phyloP scores from a whole-genome alignment of 768 basidiomycete genomes.

The Postia placenta region DNA sequence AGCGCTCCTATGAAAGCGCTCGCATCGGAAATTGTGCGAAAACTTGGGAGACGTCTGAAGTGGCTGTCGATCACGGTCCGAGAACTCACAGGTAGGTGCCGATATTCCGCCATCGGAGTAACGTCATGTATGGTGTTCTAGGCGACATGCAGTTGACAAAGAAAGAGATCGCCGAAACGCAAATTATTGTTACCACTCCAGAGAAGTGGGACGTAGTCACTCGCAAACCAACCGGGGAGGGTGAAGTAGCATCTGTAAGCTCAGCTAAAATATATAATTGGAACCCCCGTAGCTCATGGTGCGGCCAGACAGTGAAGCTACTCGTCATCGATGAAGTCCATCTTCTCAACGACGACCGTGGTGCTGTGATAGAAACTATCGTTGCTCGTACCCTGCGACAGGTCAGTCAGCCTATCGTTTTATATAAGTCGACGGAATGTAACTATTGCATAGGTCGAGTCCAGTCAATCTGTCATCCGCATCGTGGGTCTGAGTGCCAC shows the following conservation, averaged over 20 bases:
- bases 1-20: constrained; percentile 99
- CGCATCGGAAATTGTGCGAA: constrained; percentile 91
- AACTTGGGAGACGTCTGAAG: constrained; percentile 80
- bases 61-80: constrained; percentile 86
- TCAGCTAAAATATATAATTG: not conserved
- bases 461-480: constrained; percentile 91
- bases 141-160: constrained; percentile 97
- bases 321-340: constrained; percentile 98
- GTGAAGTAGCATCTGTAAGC: constrained; percentile 83
- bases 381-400: constrained; percentile 93
- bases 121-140: constrained; percentile 7
- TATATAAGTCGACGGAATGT: not conserved
- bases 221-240: constrained; percentile 93
- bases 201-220: constrained; percentile 99
- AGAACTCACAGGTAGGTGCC: constrained; percentile 74
- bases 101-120: not conserved
- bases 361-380: constrained; percentile 96
- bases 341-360: constrained; percentile 94
- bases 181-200: constrained; percentile 97
- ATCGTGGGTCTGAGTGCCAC: constrained; percentile 96
- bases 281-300: too few species aligned
- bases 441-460: constrained; percentile 71
- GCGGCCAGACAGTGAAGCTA: constrained; percentile 76
- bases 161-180: constrained; percentile 89
- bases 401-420: constrained; percentile 30